These are phyloP conservation scores for Diaporthe destruens DNA, from an alignment of 2,329 filamentous ascomycete genomes.

Conservation along the genomic window DNA sequence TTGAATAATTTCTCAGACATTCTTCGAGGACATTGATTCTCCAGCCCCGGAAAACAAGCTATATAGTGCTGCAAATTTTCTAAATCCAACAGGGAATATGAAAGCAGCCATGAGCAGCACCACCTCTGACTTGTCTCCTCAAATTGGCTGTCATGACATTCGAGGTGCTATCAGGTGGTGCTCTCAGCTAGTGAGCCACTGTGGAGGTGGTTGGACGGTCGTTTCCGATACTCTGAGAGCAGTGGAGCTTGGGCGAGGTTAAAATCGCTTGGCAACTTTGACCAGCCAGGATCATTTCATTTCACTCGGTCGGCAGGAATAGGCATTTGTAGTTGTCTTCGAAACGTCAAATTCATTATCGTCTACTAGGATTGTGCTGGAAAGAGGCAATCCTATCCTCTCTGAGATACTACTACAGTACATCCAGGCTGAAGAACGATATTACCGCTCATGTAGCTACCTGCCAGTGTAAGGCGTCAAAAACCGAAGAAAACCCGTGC, in stretches of 20 bases:
- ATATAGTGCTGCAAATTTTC: background rate
- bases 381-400: constrained; percentile 34
- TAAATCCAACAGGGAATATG: background rate
- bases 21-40: too few species aligned
- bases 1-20: too few species aligned
- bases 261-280: background rate
- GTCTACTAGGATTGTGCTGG: constrained; percentile 40
- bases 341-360: constrained; percentile 41
- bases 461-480: constrained; percentile 48
- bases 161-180: background rate
- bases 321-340: constrained; percentile 21
- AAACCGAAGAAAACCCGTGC: constrained; percentile 49
- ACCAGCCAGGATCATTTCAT: background rate
- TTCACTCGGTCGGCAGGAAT: background rate
- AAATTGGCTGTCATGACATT: too few species aligned
- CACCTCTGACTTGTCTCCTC: too few species aligned
- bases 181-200: background rate
- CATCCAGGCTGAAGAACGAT: constrained; percentile 41
- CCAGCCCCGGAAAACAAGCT: background rate
- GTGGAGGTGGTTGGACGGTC: background rate
- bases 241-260: background rate
- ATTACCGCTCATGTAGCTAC: constrained; percentile 37
- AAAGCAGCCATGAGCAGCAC: background rate
- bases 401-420: constrained; percentile 40
- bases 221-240: background rate